Evolutionary conservation across 116 monocot species (phyloP), one percentile per base, ranked within the genome.

Genomic region (Trichopus zeylanicus): DNA sequence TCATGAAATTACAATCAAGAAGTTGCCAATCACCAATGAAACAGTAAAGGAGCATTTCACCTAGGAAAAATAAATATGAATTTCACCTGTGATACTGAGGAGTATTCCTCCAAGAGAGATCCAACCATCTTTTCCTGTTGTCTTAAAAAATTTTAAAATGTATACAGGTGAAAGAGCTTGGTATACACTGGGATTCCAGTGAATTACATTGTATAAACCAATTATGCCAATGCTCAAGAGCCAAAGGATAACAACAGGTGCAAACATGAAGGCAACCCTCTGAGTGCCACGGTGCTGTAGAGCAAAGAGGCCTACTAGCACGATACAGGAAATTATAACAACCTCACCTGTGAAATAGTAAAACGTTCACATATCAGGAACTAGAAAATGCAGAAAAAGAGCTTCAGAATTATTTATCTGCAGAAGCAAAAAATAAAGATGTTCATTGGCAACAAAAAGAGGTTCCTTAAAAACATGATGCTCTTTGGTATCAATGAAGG

Each of bases 251-350:
- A 85, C 80, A 32, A 80, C 60, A 32, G 85, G 85, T 32, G 85
- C 85, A 77, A 85, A 85, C 51, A 85, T 11, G 70, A 85, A 73
- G 6, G 80, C 85, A 26, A 85, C 85, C 55, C 59, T 80, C 20
- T 71, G 80, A 33, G 85, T 85, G 39, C 85, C 80, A 29, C 64
- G 25, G 47, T 80, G 85, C 61, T 85, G 85, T 54, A 80, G 61
- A 53, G 80, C 77, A 39, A 85, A 85, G 37, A 85, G 80, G 37
- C 85, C 76, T 70, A 85, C 76, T 56, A 85, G 60, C 39, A 85
- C 73, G 33, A 80, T 51, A 67, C 85, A 80, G 47, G 80, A 53
- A 26, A 85, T 65, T 8, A 80, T 22, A 10, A 74, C 73, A 56
- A 77, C 80, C 63, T 15, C 69, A 58, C 70, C 84, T 84, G 53